Evolutionary conservation across 225 moss, liverwort and hornwort genomes (phyloP), one percentile per base, ranked within the genome.

Genomic region (Marchantia polymorpha): DNA sequence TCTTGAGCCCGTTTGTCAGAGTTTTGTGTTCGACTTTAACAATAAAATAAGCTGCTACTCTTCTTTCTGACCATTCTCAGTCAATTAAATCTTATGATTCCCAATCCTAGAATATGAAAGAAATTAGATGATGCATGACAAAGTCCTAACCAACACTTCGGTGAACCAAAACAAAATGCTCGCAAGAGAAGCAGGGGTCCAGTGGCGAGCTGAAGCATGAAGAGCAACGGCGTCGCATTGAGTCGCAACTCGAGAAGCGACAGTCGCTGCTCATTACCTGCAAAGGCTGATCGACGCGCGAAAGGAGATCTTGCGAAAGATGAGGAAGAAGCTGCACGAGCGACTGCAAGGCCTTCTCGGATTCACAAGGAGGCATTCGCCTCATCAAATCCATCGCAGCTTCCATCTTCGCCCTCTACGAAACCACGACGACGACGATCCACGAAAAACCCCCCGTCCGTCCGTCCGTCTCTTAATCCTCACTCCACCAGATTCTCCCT

Each of bases 361-460:
- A 91, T 75, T 90, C 72, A 19, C 80, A 77, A 0, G 94, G 94
- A 47, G 94, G 94, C 91, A 96, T 96, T 74, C 94, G 88, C 70
- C 94, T 90, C 89, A 90, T 91, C 83, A 94, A 79, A 90, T 94
- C 92, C 94, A 96, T 91, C 8, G 96, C 94, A 67, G 94, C 96
- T 54, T 94, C 91, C 92, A 96, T 91, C 66, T 39, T 71, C 39
- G 61, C 46, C 26, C 64, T 74, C 4, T 56, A 48, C 52, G 27
- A 20, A 39, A 29, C 14, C 30, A 54, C 72, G 17, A 52, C 7
- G 3, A 16, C 7, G 9, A 0, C 52, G 7, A 53, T 27, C 54
- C 23, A 13, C 56, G 19, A 56, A 19, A 19, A 19, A 56, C 14
- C 25, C 12, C 27, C 27, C 22, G 52, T 54, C 73, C 25, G 23